These are phyloP conservation scores for Annulohypoxylon moriforme DNA, from an alignment of 495 filamentous ascomycete species.

Conservation along the genomic window DNA sequence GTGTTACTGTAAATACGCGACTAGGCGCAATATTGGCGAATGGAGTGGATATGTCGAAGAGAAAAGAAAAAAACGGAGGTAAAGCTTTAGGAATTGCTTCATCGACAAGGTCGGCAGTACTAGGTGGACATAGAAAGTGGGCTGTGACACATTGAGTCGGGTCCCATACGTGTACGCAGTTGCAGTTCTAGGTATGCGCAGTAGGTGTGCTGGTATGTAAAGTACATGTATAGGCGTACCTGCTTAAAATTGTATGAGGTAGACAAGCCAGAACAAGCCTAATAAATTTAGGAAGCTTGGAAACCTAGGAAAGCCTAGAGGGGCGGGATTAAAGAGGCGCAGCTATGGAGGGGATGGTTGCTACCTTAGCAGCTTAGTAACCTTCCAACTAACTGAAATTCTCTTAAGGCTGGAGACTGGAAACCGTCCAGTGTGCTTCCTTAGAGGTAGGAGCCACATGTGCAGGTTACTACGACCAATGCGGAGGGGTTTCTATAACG, in stretches of 20 bases:
- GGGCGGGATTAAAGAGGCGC: constrained; percentile 7
- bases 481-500: not conserved
- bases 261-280: no score
- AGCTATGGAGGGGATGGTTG: constrained; percentile 2
- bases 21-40: constrained; percentile 26
- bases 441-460: not conserved
- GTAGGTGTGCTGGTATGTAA: no score
- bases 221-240: constrained; percentile 24
- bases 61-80: constrained; percentile 21
- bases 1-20: constrained; percentile 20
- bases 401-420: not conserved
- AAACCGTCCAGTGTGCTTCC: not conserved
- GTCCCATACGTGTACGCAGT: constrained; percentile 28
- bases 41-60: constrained; percentile 16
- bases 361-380: no score
- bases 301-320: constrained; percentile 7
- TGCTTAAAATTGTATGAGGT: constrained; percentile 1
- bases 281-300: not conserved
- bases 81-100: constrained; percentile 46
- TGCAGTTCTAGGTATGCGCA: no score
- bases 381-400: not conserved
- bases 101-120: constrained; percentile 34
- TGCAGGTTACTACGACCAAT: not conserved
- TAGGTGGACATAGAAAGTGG: constrained; percentile 35
- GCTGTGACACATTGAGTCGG: constrained; percentile 39